These are phyloP conservation scores for Madurella mycetomatis DNA, from an alignment of 2,329 filamentous ascomycete genomes.

Conservation along the genomic window DNA sequence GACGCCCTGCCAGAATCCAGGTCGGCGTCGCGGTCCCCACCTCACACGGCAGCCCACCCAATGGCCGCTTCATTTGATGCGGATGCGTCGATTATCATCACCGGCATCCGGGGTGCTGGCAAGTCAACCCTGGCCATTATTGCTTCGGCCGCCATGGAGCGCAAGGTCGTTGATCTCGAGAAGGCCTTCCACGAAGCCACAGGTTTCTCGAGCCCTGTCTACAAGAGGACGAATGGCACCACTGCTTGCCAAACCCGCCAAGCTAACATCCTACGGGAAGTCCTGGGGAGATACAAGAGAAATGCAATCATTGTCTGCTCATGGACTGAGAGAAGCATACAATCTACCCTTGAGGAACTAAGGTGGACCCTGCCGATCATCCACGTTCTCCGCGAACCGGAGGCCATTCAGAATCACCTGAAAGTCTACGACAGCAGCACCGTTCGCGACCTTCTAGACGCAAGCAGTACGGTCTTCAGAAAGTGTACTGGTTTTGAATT, in stretches of 20 bases:
- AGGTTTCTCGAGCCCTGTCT: conserved; percentile 57
- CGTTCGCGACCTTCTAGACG: conserved; percentile 54
- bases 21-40: conserved; percentile 18
- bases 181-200: conserved; percentile 61
- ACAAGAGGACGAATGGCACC: conserved; percentile 59
- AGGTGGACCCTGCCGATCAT: conserved; percentile 64
- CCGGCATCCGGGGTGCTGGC: conserved; percentile 68
- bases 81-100: conserved; percentile 67
- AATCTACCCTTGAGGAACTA: conserved; percentile 58
- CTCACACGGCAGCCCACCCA: conserved; percentile 12
- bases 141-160: conserved; percentile 64
- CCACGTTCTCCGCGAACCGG: conserved; percentile 61
- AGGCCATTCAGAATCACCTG: conserved; percentile 61
- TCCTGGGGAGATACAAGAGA: conserved; percentile 54
- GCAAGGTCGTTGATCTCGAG: conserved; percentile 66
- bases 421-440: conserved; percentile 51
- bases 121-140: conserved; percentile 75
- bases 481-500: conserved; percentile 71
- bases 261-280: conserved; percentile 55
- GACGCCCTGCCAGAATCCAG: conserved; percentile 16
- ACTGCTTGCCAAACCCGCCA: conserved; percentile 61
- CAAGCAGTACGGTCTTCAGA: conserved; percentile 55
- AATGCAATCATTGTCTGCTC: conserved; percentile 68
- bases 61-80: conserved; percentile 42
- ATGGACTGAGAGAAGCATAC: conserved; percentile 62